These are phyloP conservation scores for Chaetomiaceae sp. DNA, from an alignment of 2,329 filamentous ascomycete genomes.

Conservation along the genomic window DNA sequence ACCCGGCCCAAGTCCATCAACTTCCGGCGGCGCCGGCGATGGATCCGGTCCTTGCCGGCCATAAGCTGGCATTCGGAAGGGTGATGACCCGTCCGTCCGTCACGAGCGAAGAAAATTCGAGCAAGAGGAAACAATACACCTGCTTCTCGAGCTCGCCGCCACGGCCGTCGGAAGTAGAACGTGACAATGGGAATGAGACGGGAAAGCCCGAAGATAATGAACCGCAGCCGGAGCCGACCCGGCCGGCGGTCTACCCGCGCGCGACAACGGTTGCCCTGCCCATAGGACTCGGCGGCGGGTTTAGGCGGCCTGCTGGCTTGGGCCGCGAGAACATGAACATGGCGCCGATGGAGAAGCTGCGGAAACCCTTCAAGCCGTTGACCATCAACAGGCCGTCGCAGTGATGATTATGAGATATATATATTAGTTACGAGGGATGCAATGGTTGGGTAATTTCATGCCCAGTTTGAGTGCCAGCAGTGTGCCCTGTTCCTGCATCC, in stretches of 20 bases:
- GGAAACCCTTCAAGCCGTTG: slow-evolving; percentile 53
- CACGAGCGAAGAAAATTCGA: slow-evolving; percentile 24
- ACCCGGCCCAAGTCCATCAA: slow-evolving; percentile 5
- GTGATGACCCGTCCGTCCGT: slow-evolving; percentile 32
- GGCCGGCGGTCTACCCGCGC: slow-evolving; percentile 46
- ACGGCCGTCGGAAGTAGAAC: slow-evolving; percentile 19
- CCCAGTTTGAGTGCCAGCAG: no score
- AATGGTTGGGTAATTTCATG: no score
- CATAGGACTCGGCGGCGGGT: slow-evolving; percentile 27
- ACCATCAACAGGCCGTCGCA: slow-evolving; percentile 42
- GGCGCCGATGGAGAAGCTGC: slow-evolving; percentile 45
- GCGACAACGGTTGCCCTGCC: slow-evolving; percentile 44
- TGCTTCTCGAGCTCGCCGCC: slow-evolving; percentile 56
- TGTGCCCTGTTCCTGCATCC: no score
- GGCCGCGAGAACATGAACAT: slow-evolving; percentile 41
- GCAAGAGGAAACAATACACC: slow-evolving; percentile 44
- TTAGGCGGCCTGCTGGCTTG: slow-evolving; percentile 43
- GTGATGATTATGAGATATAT: neutral
- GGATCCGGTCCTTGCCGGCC: slow-evolving; percentile 30
- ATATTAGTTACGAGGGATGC: no score
- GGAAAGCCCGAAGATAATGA: slow-evolving; percentile 29
- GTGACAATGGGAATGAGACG: slow-evolving; percentile 13
- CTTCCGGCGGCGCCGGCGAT: slow-evolving; percentile 9
- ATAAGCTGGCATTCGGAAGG: slow-evolving; percentile 40
- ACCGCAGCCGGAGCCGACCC: slow-evolving; percentile 31